Percentiles rank a stretch among this genome's conserved stretches.
phyloP scores from a whole-genome alignment of 2,329 filamentous ascomycete genomes.

The Amylocarpus encephaloides region DNA sequence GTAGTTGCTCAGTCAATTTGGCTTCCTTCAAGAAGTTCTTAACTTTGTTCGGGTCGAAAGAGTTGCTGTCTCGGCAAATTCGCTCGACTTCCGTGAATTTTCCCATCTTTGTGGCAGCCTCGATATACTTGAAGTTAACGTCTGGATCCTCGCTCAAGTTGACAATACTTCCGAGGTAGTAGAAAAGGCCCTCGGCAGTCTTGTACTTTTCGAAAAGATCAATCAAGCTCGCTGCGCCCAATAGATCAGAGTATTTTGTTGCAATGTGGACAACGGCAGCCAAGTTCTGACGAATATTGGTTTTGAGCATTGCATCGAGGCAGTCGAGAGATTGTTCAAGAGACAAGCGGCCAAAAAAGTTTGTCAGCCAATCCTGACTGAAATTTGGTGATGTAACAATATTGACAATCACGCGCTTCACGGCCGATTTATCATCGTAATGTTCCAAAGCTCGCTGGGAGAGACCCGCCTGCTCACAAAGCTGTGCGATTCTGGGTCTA shows the following conservation, averaged over 20 bases:
- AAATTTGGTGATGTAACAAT: slow-evolving; percentile 78
- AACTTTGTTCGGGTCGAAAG: slow-evolving; percentile 86
- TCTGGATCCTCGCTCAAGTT: slow-evolving; percentile 93
- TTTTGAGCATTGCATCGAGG: slow-evolving; percentile 91
- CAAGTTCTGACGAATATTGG: slow-evolving; percentile 94
- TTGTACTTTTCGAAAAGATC: slow-evolving; percentile 97
- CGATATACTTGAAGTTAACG: slow-evolving; percentile 99
- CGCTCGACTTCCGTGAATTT: slow-evolving; percentile 96
- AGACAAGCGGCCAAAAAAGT: slow-evolving; percentile 89
- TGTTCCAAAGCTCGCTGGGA: slow-evolving; percentile 85
- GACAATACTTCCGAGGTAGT: slow-evolving; percentile 96
- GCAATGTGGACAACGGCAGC: slow-evolving; percentile 92
- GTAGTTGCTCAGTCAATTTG: slow-evolving; percentile 82
- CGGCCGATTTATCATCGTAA: slow-evolving; percentile 85
- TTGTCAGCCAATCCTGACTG: slow-evolving; percentile 83
- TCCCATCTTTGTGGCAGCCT: slow-evolving; percentile 87
- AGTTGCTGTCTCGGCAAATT: slow-evolving; percentile 77
- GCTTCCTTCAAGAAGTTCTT: slow-evolving; percentile 99
- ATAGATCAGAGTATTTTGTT: slow-evolving; percentile 94
- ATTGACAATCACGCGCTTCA: slow-evolving; percentile 82
- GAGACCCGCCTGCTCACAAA: slow-evolving; percentile 91
- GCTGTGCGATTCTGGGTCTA: slow-evolving; percentile 75
- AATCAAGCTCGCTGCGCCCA: slow-evolving; percentile 81
- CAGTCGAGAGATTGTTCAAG: slow-evolving; percentile 93
- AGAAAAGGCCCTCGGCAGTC: slow-evolving; percentile 93